Percentiles rank a stretch among this genome's conserved stretches.
Conservation (phyloP, 306 rosid genomes). For the Lagenaria siceraria region DNA sequence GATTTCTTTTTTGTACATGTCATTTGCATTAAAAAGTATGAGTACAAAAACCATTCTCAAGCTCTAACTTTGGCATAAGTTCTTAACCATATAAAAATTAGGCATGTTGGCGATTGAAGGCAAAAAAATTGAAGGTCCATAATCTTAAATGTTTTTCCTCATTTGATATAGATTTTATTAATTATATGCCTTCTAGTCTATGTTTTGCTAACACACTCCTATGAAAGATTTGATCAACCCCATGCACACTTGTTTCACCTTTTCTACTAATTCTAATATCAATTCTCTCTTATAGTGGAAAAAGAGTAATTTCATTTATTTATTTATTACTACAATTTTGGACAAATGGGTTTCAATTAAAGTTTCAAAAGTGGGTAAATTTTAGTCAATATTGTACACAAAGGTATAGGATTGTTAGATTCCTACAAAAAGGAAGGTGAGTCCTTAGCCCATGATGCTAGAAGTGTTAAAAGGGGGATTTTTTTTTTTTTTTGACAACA, state of each 20-base stretch:
- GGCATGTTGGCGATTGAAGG: not conserved
- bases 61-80: not conserved
- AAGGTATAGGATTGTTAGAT: not conserved
- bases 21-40: too few relatives aligned
- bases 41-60: too few relatives aligned
- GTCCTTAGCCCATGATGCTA: not conserved
- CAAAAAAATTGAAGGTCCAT: not conserved
- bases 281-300: not conserved
- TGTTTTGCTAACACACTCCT: not conserved
- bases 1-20: too few relatives aligned
- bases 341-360: not conserved
- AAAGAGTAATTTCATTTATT: not conserved
- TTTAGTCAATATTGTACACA: not conserved
- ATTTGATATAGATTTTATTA: not conserved
- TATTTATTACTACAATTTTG: not conserved
- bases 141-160: not conserved
- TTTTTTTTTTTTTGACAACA: too few relatives aligned
- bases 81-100: not conserved
- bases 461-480: too few relatives aligned
- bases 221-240: not conserved
- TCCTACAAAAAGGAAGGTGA: not conserved
- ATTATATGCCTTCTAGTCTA: not conserved
- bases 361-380: not conserved
- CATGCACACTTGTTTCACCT: not conserved
- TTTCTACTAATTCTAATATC: not conserved